Base-by-base conservation (phyloP, 1,284 basidiomycete species). In the Cutaneotrichosporon sp. region DNA sequence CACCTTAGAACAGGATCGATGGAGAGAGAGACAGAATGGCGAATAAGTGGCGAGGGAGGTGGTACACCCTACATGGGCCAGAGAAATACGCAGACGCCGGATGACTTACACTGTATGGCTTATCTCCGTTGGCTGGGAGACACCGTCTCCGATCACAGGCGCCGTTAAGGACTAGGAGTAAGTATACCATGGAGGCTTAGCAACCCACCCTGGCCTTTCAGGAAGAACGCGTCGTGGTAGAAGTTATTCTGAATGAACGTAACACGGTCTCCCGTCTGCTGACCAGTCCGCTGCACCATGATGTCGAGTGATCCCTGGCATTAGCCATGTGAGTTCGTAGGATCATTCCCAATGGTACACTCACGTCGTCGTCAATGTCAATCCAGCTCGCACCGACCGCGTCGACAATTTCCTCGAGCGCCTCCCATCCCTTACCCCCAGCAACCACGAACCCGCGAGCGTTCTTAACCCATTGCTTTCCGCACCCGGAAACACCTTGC, bases 181-280 rank as follows among this genome's bases (percentile, higher is more conserved):
- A n/a, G n/a, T n/a, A n/a, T n/a, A n/a, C n/a, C n/a, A n/a, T n/a
- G n/a, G n/a, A n/a, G n/a, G n/a, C n/a, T n/a, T n/a, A n/a, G n/a
- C n/a, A 25, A 68, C 82, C 44, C 46, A 91, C 89, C 85, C 46
- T 94, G 87, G 1, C 92, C 89, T 71, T 97, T 97, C 54, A 98
- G 80, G 82, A 98, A 98, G 79, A 99, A 99, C 0, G 96, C 93
- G 65, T 99, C 96, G 68, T 93, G 92, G 69, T 96, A 98, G 67
- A 92, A 91, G 75, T 97, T 97, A 72, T 99, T 98, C 75, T 96
- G 91, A 35, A 98, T 79, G 64, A 99, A 97, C 2, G 84, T 75
- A 14, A 92, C 77, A 41, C 56, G 63, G 16, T 74, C 60, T 3
- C 71, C 75, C 5, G 55, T 55, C 52, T 84, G 82, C 11, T 78